Percentiles rank a stretch among this genome's conserved stretches.
These are phyloP conservation scores for Strobilomyces dryophilus DNA, from an alignment of 768 basidiomycete genomes.

Conservation along the genomic window DNA sequence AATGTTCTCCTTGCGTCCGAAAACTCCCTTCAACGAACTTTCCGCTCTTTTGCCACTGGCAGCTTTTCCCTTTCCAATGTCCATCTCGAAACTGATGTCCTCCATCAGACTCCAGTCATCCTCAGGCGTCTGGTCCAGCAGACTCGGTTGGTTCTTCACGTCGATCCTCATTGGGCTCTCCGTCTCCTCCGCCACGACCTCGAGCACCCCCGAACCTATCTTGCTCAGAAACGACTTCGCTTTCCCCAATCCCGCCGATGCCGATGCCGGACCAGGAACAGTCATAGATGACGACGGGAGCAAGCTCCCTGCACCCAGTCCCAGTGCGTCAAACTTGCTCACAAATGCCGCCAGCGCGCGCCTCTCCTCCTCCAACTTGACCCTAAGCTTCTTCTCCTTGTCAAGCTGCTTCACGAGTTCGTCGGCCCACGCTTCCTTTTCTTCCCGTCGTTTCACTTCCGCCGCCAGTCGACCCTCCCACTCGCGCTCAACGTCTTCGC, in stretches of 20 bases:
- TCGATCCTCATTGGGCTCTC: constrained; percentile 53
- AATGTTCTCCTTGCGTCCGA: constrained; percentile 29
- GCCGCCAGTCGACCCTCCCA: constrained; percentile 58
- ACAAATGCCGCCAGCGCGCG: constrained; percentile 78
- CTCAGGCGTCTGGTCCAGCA: constrained; percentile 59
- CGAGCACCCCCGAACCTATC: constrained; percentile 19
- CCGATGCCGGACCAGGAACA: constrained; percentile 1
- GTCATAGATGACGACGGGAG: constrained; percentile 29
- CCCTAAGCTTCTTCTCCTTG: constrained; percentile 69
- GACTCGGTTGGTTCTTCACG: constrained; percentile 41
- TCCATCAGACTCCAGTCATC: constrained; percentile 45
- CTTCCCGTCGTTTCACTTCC: constrained; percentile 57
- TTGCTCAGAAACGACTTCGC: constrained; percentile 49
- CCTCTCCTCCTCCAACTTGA: constrained; percentile 72
- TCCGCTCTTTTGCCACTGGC: constrained; percentile 32
- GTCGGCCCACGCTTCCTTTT: constrained; percentile 68
- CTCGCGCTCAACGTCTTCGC: constrained; percentile 73
- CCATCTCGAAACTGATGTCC: constrained; percentile 54
- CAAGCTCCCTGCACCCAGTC: constrained; percentile 39
- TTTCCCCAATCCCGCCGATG: constrained; percentile 29
- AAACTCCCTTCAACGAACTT: constrained; percentile 25
- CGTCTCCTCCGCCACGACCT: constrained; percentile 30
- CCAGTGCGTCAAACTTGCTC: constrained; percentile 73
- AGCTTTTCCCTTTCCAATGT: constrained; percentile 20
- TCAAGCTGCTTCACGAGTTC: constrained; percentile 75